Evolutionary conservation across 805 yeast genomes (phyloP).

Genomic region (Lipomyces lipofer): DNA sequence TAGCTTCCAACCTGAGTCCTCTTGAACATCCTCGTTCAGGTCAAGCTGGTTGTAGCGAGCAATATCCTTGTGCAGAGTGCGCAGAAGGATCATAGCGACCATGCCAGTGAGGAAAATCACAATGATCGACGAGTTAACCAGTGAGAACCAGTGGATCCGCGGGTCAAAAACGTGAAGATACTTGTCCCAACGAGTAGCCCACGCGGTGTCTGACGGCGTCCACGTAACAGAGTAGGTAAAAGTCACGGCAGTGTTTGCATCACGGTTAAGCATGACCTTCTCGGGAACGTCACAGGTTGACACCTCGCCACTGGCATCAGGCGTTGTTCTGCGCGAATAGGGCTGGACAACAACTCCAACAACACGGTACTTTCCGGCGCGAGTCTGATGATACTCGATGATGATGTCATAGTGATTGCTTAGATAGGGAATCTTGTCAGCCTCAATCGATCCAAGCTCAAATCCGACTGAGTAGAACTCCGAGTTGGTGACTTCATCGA

Average conservation of each 20-base stretch:
- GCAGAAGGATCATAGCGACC: slow-evolving; percentile 73
- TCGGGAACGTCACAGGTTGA: slow-evolving; percentile 36
- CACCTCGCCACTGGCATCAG: slow-evolving; percentile 39
- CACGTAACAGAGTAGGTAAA: slow-evolving; percentile 86
- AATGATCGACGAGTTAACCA: slow-evolving; percentile 79
- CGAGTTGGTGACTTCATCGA: slow-evolving; percentile 58
- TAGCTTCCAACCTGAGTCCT: slow-evolving; percentile 96
- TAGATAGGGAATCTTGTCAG: slow-evolving; percentile 56
- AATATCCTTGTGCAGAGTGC: slow-evolving; percentile 83
- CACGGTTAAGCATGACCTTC: slow-evolving; percentile 41
- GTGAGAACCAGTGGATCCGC: slow-evolving; percentile 92
- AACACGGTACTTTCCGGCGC: slow-evolving; percentile 69
- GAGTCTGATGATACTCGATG: slow-evolving; percentile 80
- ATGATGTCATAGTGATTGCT: slow-evolving; percentile 78
- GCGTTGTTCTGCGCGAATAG: slow-evolving; percentile 50
- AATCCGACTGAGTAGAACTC: slow-evolving; percentile 79
- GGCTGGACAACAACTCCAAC: slow-evolving; percentile 88
- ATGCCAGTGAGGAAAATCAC: slow-evolving; percentile 74
- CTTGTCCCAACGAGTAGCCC: slow-evolving; percentile 99
- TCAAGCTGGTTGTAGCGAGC: slow-evolving; percentile 85
- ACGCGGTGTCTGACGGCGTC: slow-evolving; percentile 65
- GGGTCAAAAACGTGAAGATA: slow-evolving; percentile 90
- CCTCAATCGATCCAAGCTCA: slow-evolving; percentile 70
- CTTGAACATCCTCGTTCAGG: slow-evolving; percentile 75
- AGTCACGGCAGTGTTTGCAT: slow-evolving; percentile 56